These are phyloP conservation scores for Rubia occidens DNA, from an alignment of 305 asterid species.

Conservation along the genomic window DNA sequence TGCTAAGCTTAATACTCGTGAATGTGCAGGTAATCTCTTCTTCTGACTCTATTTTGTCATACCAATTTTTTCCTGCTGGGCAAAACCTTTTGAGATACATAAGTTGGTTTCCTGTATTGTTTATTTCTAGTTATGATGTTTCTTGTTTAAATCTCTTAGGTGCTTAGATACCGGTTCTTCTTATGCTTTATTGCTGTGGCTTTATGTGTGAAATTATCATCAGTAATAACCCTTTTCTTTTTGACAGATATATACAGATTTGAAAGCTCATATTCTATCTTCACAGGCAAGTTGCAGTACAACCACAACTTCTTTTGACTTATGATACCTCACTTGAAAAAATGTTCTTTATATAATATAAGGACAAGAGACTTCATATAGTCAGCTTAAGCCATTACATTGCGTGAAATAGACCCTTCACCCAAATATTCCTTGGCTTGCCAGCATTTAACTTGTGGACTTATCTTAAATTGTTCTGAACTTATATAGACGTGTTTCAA, in stretches of 20 bases:
- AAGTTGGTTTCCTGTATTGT: background rate
- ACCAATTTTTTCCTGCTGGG: background rate
- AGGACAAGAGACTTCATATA: background rate
- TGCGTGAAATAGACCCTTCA: background rate
- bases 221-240: background rate
- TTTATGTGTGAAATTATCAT: background rate
- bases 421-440: background rate
- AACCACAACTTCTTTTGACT: background rate
- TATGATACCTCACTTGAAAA: background rate
- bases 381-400: background rate
- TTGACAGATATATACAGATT: constrained; percentile 73
- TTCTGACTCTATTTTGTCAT: constrained; percentile 4
- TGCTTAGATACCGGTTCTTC: background rate
- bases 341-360: background rate
- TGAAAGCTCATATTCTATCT: constrained; percentile 80
- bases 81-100: background rate
- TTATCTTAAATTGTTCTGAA: background rate
- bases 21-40: constrained; percentile 64
- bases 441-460: background rate
- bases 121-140: background rate
- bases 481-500: background rate
- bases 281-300: constrained; percentile 51
- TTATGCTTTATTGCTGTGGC: background rate
- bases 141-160: constrained; percentile 6
- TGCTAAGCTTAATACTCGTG: constrained; percentile 88